Base-by-base conservation (phyloP, 2,329 filamentous ascomycete species). In the Neofusicoccum kwambonambiense region DNA sequence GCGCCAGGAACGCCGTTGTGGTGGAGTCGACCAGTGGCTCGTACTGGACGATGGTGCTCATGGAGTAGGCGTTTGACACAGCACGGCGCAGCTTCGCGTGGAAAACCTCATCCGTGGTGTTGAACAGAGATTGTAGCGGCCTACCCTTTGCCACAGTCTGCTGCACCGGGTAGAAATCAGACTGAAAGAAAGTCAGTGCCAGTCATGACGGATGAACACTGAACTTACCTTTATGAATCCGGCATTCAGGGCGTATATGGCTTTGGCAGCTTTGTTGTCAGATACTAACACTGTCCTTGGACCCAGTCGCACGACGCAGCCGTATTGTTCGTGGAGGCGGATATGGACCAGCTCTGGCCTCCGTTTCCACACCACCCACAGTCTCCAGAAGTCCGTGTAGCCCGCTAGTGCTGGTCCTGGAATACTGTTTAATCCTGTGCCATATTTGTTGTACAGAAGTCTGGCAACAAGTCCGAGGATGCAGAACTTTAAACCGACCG, bases 281-380 rank as follows among this genome's bases (percentile, higher is more conserved):
- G 88, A 72, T 93, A 90, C 64, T 88, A 89, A 62, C 95, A 95
- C 83, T 69, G 95, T 92, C 69, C 91, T 87, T 0, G 92, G 92
- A 70, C 91, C 89, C 69, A 96, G 89, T 19, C 92, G 85, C 19
- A 96, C 88, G 0, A 96, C 78, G 9, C 87, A 87, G 4, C 92
- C 92, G 49, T 90, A 80, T 71, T 87, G 87, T 79, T 89, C 84
- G 77, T 96, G 92, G 3, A 86, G 79, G 50, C 86, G 76, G 70
- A 93, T 83, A 27, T 93, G 75, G 17, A 72, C 73, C 39, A 75
- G 69, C 63, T 79, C 79, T 60, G 77, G 68, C 9, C 75, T 80
- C 1, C 91, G 90, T 1, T 84, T 82, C 3, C 92, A 86, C 61
- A 74, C 76, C 66, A 78, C 75, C 67, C 77, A 77, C 66, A 95